Evolutionary conservation across 2,329 filamentous ascomycete species (phyloP).

Genomic region (Ceratocystiopsis brevicomis): DNA sequence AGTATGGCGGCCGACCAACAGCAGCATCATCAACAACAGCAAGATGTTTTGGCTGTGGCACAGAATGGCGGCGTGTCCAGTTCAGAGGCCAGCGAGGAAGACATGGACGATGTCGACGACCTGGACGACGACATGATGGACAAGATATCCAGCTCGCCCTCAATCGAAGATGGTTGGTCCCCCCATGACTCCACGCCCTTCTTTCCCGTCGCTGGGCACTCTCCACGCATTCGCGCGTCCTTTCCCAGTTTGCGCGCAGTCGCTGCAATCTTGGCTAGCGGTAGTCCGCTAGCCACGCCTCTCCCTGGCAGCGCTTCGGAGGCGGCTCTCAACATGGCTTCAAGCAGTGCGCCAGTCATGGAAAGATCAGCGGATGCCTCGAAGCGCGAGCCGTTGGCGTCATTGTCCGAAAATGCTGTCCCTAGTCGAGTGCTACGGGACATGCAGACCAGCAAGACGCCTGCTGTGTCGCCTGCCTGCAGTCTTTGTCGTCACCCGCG

Average conservation of each 20-base stretch:
- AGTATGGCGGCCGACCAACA: conserved; percentile 11
- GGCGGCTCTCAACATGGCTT: neutral
- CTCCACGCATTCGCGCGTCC: neutral
- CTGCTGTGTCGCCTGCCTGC: conserved; percentile 16
- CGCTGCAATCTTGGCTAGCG: neutral
- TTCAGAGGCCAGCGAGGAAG: conserved; percentile 33
- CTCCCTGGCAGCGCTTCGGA: neutral
- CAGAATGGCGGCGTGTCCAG: conserved; percentile 38
- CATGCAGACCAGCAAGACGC: conserved; percentile 2
- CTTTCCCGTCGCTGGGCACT: conserved; percentile 10
- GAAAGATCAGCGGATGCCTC: neutral
- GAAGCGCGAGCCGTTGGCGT: neutral
- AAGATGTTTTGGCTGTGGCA: conserved; percentile 39
- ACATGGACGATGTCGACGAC: conserved; percentile 39
- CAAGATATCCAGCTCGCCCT: conserved; percentile 95
- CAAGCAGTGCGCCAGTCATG: neutral
- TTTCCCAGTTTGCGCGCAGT: neutral
- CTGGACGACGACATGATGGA: conserved; percentile 75
- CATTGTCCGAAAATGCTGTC: neutral
- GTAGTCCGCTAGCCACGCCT: conserved; percentile 1
- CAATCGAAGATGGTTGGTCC: conserved; percentile 96
- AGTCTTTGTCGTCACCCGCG: conserved; percentile 21
- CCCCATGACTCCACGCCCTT: conserved; percentile 13
- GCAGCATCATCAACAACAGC: conserved; percentile 12
- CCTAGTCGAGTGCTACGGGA: conserved; percentile 8